Evolutionary conservation across 352 stramenopile species (phyloP), one percentile per base, ranked within the genome.

Genomic region (Phytophthora idaei): DNA sequence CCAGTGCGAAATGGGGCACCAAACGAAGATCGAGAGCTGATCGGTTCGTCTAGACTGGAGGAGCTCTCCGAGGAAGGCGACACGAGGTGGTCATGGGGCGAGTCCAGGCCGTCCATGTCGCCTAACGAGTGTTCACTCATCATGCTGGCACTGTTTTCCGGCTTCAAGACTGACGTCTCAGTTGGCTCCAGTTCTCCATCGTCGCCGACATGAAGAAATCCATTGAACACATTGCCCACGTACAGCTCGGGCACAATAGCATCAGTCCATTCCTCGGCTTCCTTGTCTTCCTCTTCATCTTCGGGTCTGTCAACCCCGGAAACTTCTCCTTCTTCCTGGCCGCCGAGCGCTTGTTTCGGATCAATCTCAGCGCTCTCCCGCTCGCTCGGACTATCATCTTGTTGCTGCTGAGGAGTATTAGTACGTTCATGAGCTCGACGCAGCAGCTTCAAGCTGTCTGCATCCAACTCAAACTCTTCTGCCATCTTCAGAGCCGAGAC

Each of bases 11-110:
- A 28, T n/a, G 28, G 42, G 5, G 44, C 27, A 14, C 41, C 53
- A 52, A 81, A 73, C 3, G 80, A 76, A 11, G 76, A 82, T 17
- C 57, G 63, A 17, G 63, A 72, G 52, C 69, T 85, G 29, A 42
- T 62, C 9, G 71, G 64, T 5, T 76, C 58, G 4, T 66, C 45
- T 55, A 67, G 64, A 61, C 80, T 90, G 61, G 69, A 80, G 11
- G 73, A 78, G 42, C 81, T 90, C 12, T 71, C 80, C 1, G 78
- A 87, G 15, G 81, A 90, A 25, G 84, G 84, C 10, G 84, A 92
- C 9, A 92, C 68, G 27, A 92, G 64, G 12, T 79, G 71, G 29
- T 70, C 77, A 27, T 77, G 80, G 4, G 76, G 74, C 5, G 74
- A 74, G 36, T 80, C 72, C 3, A 86, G 60, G 7, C 57, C 69